These are phyloP conservation scores for Scenedesmus sp. DNA, from an alignment of 163 green algal species.

Conservation along the genomic window DNA sequence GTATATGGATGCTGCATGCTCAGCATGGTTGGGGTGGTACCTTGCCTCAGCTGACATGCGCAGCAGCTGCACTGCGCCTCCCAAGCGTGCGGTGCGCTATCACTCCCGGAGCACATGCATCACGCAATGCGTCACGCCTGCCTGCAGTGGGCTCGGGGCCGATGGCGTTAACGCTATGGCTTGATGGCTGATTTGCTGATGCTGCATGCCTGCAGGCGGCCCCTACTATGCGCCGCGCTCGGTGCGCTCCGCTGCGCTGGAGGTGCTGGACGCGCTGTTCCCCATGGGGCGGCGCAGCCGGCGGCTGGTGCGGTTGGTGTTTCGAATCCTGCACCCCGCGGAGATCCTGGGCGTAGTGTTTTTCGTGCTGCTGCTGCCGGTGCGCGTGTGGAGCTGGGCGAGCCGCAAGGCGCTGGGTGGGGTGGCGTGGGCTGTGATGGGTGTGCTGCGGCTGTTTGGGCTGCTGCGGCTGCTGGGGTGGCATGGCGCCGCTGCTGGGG, in stretches of 20 bases:
- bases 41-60: no score
- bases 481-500: neutral
- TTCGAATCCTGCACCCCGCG: constrained; percentile 44
- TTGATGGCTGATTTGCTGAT: neutral
- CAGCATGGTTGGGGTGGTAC: no score
- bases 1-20: no score
- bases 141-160: neutral
- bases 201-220: constrained; percentile 40
- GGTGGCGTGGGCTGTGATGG: neutral
- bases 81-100: no score
- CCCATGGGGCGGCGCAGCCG: constrained; percentile 57
- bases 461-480: neutral
- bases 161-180: neutral
- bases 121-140: neutral
- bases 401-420: neutral
- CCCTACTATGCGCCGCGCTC: constrained; percentile 65
- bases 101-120: no score
- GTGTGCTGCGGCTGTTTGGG: constrained; percentile 14
- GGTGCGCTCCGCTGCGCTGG: constrained; percentile 57
- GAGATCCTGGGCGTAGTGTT: constrained; percentile 48
- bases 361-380: constrained; percentile 49
- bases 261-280: constrained; percentile 66
- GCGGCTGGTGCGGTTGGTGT: constrained; percentile 44
- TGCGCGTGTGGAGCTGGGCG: constrained; percentile 37
- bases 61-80: no score